Evolutionary conservation across 202 grass and related monocot genomes (phyloP), one percentile per base, ranked within the genome.

Genomic region (Elaeis oleifera): DNA sequence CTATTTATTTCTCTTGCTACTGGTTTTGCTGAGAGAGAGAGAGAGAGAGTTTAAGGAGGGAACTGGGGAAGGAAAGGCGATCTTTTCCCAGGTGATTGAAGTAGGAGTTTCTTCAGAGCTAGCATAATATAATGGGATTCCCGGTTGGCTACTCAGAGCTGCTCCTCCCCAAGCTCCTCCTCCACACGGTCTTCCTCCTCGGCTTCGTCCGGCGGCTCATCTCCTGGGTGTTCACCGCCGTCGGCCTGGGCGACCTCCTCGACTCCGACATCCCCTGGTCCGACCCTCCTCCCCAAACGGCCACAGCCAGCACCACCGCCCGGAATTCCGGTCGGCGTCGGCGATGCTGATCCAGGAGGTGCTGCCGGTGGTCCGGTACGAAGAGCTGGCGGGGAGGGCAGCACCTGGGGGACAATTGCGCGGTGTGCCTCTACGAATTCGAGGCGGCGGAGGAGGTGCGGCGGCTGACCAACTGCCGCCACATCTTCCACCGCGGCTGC

Each of bases 181-280:
- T 95, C 36, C 90, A 95, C 22, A 65, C 59, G 5, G 69, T 90
- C 6, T 64, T 95, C 60, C 24, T 95, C 73, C 80, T 95, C 6
- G 83, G 90, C 23, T 68, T 80, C 65, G 61, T 95, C 25, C 90
- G 89, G 53, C 72, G 86, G 28, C 65, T 79, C 61, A 69, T 95
- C 18, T 50, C 83, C 65, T 84, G 80, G 83, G 72, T 73, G 36
- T 90, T 95, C 63, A 56, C 58, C 50, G 74, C 83, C 7, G 72
- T 90, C 17, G 90, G 90, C n/a, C 90, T 95, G 8, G 90, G 86
- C 50, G 90, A 95, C 72, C 87, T 95, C 58, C 64, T 95, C 72
- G 90, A 90, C 73, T 56, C 68, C 21, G 63, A 39, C 67, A 77
- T 23, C 23, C 74, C 51, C 1, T 63, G 61, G 7, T 0, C 67